Conservation (phyloP, 495 filamentous ascomycete genomes). For the Annulohypoxylon bovei region DNA sequence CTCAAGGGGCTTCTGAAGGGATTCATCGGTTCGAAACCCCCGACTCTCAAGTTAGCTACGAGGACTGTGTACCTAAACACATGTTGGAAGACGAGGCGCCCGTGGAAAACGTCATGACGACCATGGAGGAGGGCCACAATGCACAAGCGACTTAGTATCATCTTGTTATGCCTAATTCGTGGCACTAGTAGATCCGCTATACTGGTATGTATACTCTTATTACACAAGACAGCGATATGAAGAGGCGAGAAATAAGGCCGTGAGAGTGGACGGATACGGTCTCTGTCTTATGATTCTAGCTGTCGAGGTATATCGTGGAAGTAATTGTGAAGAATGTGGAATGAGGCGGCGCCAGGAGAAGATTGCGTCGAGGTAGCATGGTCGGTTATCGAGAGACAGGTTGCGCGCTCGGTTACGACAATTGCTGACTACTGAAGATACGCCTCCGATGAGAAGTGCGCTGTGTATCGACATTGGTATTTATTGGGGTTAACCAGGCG, state of each 20-base stretch:
- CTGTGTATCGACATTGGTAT: slow-evolving; percentile 13
- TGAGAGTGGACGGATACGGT: background rate
- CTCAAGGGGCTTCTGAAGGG: slow-evolving; percentile 6
- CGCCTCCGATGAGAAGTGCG: background rate
- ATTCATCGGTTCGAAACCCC: background rate
- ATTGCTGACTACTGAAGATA: background rate
- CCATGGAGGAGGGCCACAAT: background rate
- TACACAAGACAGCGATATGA: background rate
- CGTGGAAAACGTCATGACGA: background rate
- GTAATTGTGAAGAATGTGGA: background rate
- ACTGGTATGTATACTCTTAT: background rate
- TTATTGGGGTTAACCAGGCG: slow-evolving; percentile 9
- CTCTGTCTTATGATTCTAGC: background rate
- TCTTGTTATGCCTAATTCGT: background rate
- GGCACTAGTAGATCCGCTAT: background rate
- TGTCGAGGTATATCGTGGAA: background rate
- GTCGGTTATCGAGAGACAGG: background rate
- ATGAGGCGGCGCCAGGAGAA: background rate
- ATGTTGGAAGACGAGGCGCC: slow-evolving; percentile 34
- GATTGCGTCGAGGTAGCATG: background rate
- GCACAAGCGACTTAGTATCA: slow-evolving; percentile 10
- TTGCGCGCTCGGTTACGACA: background rate
- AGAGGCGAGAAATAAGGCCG: background rate
- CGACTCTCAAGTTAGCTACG: slow-evolving; percentile 20
- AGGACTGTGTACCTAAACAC: slow-evolving; percentile 37